phyloP scores from a whole-genome alignment of 2,329 filamentous ascomycete species.

The Pseudopithomyces chartarum region DNA sequence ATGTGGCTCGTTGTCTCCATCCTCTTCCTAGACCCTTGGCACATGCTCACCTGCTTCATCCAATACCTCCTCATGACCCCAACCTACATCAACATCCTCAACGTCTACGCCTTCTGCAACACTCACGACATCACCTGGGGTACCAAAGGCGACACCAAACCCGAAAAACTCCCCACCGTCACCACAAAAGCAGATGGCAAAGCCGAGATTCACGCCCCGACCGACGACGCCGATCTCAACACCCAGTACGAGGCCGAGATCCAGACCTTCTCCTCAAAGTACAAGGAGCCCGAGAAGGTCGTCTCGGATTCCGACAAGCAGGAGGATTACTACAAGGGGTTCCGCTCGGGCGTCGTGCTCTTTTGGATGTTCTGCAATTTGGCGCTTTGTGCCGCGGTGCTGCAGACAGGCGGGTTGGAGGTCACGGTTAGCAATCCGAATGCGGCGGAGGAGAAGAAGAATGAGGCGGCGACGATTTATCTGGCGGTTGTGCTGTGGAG shows the following conservation, averaged over 20 bases:
- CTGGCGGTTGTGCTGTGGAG: constrained; percentile 87
- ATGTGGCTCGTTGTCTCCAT: constrained; percentile 91
- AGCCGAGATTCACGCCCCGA: constrained; percentile 83
- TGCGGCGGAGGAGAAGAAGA: constrained; percentile 51
- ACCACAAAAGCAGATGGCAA: constrained; percentile 93
- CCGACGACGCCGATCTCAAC: constrained; percentile 93
- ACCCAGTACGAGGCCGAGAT: constrained; percentile 91
- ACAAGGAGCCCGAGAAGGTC: constrained; percentile 70
- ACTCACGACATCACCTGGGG: constrained; percentile 98
- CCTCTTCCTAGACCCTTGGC: constrained; percentile 97
- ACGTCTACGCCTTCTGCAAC: constrained; percentile 99
- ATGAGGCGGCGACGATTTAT: constrained; percentile 75
- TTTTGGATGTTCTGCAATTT: constrained; percentile 98
- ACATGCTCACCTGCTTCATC: constrained; percentile 92
- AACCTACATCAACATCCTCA: constrained; percentile 97
- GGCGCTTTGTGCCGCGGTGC: constrained; percentile 80
- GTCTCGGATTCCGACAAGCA: constrained; percentile 75
- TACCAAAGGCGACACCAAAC: constrained; percentile 96
- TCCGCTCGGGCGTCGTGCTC: constrained; percentile 87
- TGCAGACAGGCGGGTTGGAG: constrained; percentile 84
- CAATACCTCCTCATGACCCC: constrained; percentile 96
- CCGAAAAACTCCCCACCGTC: constrained; percentile 86
- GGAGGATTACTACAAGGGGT: constrained; percentile 98
- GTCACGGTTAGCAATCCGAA: constrained; percentile 44
- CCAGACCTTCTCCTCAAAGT: constrained; percentile 73